Conservation (phyloP, 2,329 filamentous ascomycete species). For the Ophiostoma populinum region DNA sequence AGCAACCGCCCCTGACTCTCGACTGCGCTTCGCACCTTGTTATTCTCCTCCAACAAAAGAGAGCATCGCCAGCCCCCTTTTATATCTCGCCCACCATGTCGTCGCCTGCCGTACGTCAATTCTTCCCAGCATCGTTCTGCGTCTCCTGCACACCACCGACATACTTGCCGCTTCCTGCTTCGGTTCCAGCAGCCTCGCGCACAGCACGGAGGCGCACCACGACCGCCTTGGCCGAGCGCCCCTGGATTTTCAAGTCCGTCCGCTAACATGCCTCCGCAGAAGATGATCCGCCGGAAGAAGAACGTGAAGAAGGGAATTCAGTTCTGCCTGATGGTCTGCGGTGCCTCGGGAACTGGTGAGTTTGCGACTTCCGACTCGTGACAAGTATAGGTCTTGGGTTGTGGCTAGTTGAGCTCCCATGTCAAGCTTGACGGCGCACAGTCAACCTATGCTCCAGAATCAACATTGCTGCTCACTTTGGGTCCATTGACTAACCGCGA, state of each 20-base stretch:
- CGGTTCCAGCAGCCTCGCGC: not conserved
- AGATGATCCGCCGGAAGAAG: slow-evolving; percentile 99
- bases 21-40: not conserved
- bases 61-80: slow-evolving; percentile 4
- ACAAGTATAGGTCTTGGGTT: too few relatives aligned
- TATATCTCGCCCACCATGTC: slow-evolving; percentile 14
- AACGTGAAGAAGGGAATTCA: slow-evolving; percentile 99
- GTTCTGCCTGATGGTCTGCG: slow-evolving; percentile 99
- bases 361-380: slow-evolving; percentile 16
- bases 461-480: not conserved
- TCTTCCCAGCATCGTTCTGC: slow-evolving; percentile 5
- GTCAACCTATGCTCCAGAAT: not conserved
- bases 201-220: too few relatives aligned
- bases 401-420: too few relatives aligned
- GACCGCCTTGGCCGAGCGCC: too few relatives aligned
- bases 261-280: slow-evolving; percentile 29
- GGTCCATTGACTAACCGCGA: not conserved
- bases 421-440: not conserved
- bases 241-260: not conserved
- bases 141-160: not conserved
- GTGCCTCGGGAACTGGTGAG: slow-evolving; percentile 93
- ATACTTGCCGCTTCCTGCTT: not conserved
- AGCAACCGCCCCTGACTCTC: not conserved
- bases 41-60: not conserved
- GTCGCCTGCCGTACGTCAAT: slow-evolving; percentile 21